Percentiles rank a stretch among this genome's conserved stretches.
Evolutionary conservation across 495 filamentous ascomycete species (phyloP).

Genomic region (Trichoderma asperelloides): DNA sequence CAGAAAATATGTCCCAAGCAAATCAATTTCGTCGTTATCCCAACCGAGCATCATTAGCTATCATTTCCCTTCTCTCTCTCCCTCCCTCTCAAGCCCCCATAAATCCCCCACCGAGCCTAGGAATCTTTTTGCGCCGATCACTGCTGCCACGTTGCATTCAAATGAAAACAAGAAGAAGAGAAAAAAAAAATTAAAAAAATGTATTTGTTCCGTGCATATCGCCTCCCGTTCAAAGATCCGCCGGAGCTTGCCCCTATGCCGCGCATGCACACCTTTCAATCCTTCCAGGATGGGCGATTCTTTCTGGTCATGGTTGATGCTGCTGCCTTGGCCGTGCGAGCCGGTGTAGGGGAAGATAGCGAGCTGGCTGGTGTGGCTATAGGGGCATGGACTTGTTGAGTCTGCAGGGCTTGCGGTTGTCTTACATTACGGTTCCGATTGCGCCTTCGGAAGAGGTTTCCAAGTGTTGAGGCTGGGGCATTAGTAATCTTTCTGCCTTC

Average conservation of each 20-base stretch:
- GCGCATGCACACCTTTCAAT: not conserved
- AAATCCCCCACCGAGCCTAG: not conserved
- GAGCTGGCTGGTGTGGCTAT: not conserved
- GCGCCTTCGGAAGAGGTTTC: constrained; percentile 7
- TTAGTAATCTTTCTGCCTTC: not conserved
- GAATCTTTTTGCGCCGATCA: not conserved
- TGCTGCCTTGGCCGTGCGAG: not conserved
- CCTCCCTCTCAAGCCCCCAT: not conserved
- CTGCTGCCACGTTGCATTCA: not conserved
- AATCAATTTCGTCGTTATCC: not conserved
- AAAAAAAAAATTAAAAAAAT: not conserved
- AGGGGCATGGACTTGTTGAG: not conserved
- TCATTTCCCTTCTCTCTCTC: too few species aligned
- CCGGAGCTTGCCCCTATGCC: not conserved
- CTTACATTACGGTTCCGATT: constrained; percentile 5
- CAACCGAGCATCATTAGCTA: too few species aligned
- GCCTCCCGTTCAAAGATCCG: too few species aligned
- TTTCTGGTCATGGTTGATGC: not conserved
- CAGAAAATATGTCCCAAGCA: not conserved
- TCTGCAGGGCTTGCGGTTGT: not conserved
- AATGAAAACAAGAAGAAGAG: not conserved
- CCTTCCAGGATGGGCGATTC: not conserved
- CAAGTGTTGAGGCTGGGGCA: not conserved
- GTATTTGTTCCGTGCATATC: not conserved
- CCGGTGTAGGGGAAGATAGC: not conserved